Evolutionary conservation across 805 yeast genomes (phyloP), one percentile per base, ranked within the genome.

Genomic region (Komagataella mondaviorum): DNA sequence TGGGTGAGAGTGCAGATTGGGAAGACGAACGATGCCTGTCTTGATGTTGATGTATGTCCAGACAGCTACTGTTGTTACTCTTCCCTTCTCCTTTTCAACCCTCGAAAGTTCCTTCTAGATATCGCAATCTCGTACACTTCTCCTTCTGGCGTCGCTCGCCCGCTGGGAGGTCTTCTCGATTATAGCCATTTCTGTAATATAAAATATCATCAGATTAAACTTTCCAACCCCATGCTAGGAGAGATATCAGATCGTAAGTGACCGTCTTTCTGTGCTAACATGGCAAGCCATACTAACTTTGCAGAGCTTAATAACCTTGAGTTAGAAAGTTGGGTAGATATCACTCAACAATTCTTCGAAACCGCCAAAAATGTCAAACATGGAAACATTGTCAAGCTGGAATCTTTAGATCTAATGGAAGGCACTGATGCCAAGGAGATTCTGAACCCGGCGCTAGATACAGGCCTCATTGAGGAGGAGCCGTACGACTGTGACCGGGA

Each of bases 401-500:
- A 78, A 0, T 66, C 67, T 23, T 88, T 88, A 66, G 77, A 80
- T 51, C 71, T 91, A 48, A 71, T 84, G 55, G 88, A 88, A 57
- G 95, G 96, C 0, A 86, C 96, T 1, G 82, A 90, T 56, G 96
- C 98, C 0, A 68, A 88, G 54, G 98, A 90, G 63, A 75, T 83
- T 12, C 72, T 80, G 52, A 88, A 88, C 61, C 70, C 72, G 8
- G 78, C 77, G 55, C 71, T 91, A 58, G 99, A 91, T 62, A 80
- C 96, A 0, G 88, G 91, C 1, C 59, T 85, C 51, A 72, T 86
- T n/a, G 59, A 65, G 24, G 56, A 59, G 1, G 86, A 81, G 43
- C 53, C 71, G 4, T 53, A 59, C 78, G 18, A 59, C 69, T 1
- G 48, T 52, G 4, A 68, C 72, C 5, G 67, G 65, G 39, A 56